Conservation (phyloP, 73 alveolate genomes). For the Blepharisma stoltei region DNA sequence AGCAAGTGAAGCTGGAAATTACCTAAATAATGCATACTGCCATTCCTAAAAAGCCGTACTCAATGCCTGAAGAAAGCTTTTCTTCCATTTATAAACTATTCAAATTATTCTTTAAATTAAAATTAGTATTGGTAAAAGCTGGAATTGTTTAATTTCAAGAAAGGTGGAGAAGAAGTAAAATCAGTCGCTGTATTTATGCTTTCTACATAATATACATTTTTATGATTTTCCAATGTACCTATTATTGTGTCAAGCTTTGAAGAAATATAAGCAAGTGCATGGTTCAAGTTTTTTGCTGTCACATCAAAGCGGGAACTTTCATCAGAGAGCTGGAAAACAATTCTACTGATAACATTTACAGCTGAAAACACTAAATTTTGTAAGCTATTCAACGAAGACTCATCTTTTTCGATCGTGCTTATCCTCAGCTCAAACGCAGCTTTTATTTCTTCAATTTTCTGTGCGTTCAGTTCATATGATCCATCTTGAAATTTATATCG, state of each 20-base stretch:
- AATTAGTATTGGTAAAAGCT: neutral
- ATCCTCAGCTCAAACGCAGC: too few relatives aligned
- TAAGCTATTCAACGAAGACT: neutral
- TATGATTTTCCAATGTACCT: neutral
- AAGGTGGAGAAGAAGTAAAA: neutral
- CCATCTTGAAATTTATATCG: too few relatives aligned
- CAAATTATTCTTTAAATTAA: too few relatives aligned
- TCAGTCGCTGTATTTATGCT: neutral
- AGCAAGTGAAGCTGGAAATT: neutral
- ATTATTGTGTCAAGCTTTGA: neutral
- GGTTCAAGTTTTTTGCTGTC: neutral
- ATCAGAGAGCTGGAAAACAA: slow-evolving; percentile 6
- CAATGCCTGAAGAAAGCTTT: slow-evolving; percentile 1
- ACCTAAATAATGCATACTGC: neutral
- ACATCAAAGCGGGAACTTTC: neutral
- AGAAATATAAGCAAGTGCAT: neutral
- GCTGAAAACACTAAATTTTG: slow-evolving; percentile 8
- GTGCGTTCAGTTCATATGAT: too few relatives aligned
- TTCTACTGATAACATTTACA: neutral
- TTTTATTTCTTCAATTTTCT: too few relatives aligned
- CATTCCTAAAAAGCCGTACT: slow-evolving; percentile 3
- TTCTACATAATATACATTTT: slow-evolving; percentile 17
- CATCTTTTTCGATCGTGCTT: too few relatives aligned
- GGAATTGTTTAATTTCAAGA: neutral
- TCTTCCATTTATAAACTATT: neutral